A percentile compares a stretch with the other conserved stretches of the same genome.
Evolutionary conservation across 176 grass and related monocot species (phyloP).

Genomic region (Musa itinerans): DNA sequence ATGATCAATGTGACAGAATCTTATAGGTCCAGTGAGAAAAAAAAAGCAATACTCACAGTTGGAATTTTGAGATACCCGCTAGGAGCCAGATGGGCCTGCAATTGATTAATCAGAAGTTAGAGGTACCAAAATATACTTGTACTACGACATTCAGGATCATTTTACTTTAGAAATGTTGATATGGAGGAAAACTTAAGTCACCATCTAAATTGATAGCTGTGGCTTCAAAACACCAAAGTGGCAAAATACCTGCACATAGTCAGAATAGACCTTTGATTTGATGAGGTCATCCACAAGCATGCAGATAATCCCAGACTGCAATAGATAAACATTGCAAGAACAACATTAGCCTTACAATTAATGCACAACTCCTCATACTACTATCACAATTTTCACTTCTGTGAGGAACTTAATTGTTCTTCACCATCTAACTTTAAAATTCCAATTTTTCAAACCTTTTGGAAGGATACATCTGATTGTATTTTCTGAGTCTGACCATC

Average conservation of each 20-base stretch:
- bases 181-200: not conserved
- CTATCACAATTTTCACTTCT: not conserved
- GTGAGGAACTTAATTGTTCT: not conserved
- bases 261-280: slow-evolving; percentile 76
- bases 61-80: slow-evolving; percentile 91
- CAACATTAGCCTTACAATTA: not conserved
- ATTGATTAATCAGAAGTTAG: slow-evolving; percentile 34
- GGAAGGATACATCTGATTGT: no score
- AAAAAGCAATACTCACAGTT: slow-evolving; percentile 49
- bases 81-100: slow-evolving; percentile 81
- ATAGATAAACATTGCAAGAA: slow-evolving; percentile 10
- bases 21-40: not conserved
- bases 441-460: no score
- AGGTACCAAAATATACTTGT: not conserved
- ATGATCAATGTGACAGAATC: not conserved
- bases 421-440: not conserved
- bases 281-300: slow-evolving; percentile 74
- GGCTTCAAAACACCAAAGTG: not conserved
- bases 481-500: no score
- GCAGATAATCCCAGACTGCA: slow-evolving; percentile 44
- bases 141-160: not conserved
- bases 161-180: not conserved
- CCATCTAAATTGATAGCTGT: not conserved
- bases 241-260: slow-evolving; percentile 70
- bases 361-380: not conserved